These are phyloP conservation scores for Lactarius sanguifluus DNA, from an alignment of 768 basidiomycete genomes.

Conservation along the genomic window DNA sequence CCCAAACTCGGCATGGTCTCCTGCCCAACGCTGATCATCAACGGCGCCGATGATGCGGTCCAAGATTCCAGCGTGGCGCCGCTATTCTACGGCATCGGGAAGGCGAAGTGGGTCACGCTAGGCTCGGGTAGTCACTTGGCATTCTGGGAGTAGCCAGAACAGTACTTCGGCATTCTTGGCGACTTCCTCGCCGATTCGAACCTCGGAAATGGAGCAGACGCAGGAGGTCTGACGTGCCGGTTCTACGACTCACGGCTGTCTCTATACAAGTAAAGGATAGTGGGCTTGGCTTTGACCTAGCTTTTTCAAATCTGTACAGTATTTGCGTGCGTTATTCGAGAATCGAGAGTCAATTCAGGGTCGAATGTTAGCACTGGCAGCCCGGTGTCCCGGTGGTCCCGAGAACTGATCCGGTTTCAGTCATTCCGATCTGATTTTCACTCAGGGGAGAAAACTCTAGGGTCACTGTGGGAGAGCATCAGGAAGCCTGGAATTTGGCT, in stretches of 20 bases:
- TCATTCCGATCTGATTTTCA: background rate
- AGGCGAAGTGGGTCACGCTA: conserved; percentile 12
- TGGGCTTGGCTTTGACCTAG: background rate
- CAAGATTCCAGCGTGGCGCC: conserved; percentile 8
- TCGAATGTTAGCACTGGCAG: background rate
- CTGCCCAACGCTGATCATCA: conserved; percentile 29
- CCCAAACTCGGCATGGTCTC: conserved; percentile 25
- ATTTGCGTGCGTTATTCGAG: background rate
- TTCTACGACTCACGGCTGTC: background rate
- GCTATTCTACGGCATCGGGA: conserved; percentile 3
- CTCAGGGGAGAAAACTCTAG: background rate
- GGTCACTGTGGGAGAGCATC: background rate
- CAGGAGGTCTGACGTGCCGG: background rate
- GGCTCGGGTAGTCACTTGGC: conserved; percentile 28
- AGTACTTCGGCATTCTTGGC: conserved; percentile 25
- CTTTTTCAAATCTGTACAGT: background rate
- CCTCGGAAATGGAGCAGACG: background rate
- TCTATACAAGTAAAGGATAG: background rate
- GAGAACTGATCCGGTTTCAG: background rate
- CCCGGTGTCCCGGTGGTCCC: background rate
- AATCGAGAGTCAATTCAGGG: background rate
- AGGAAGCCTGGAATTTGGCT: background rate
- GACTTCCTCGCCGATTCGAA: conserved; percentile 17
- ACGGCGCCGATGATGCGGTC: conserved; percentile 29
- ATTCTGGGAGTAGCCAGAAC: conserved; percentile 28